These are phyloP conservation scores for Backusella psychrophila DNA, from an alignment of 192 early-diverging fungal genomes.

Conservation along the genomic window DNA sequence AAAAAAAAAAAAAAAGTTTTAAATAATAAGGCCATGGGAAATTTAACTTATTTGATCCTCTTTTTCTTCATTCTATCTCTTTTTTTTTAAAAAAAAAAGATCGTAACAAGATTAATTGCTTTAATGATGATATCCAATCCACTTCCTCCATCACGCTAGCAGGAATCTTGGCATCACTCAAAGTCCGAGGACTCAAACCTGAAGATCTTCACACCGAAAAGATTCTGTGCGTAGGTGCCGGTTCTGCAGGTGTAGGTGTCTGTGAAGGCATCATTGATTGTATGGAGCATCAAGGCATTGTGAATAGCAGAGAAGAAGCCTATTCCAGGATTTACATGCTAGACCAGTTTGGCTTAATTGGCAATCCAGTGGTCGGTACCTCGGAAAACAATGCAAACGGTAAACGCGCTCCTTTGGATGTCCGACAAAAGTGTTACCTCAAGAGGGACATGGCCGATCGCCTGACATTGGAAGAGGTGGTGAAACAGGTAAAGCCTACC, in stretches of 20 bases:
- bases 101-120: slow-evolving; percentile 67
- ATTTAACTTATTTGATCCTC: background rate
- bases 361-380: slow-evolving; percentile 21
- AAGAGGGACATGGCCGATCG: slow-evolving; percentile 43
- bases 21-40: background rate
- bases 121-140: slow-evolving; percentile 70
- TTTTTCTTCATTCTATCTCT: background rate
- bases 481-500: slow-evolving; percentile 41
- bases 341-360: slow-evolving; percentile 43
- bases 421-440: slow-evolving; percentile 37
- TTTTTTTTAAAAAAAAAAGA: slow-evolving; percentile 48
- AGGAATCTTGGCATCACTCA: slow-evolving; percentile 51
- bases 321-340: slow-evolving; percentile 45
- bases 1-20: background rate
- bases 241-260: slow-evolving; percentile 66
- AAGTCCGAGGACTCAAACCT: slow-evolving; percentile 21
- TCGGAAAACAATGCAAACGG: slow-evolving; percentile 6
- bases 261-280: slow-evolving; percentile 25
- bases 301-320: slow-evolving; percentile 37
- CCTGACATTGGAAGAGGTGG: slow-evolving; percentile 38
- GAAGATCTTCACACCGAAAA: slow-evolving; percentile 44
- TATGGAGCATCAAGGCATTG: slow-evolving; percentile 12
- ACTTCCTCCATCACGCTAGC: slow-evolving; percentile 55
- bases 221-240: slow-evolving; percentile 60
- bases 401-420: slow-evolving; percentile 28